Conservation (phyloP, 208 protist genomes). For the Leishmania arabica region DNA sequence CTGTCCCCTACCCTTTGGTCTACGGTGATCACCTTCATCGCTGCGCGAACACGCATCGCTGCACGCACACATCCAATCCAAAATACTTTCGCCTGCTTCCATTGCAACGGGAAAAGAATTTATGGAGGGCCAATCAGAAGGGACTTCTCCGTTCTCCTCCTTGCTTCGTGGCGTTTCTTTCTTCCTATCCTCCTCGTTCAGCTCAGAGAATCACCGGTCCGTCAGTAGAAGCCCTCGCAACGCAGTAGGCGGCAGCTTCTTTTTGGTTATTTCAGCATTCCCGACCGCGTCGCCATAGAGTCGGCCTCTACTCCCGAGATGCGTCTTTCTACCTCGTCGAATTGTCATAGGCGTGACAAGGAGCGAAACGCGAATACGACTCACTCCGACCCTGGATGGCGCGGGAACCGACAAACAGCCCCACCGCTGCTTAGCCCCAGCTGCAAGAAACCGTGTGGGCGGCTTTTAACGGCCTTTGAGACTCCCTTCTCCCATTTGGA, state of each 20-base stretch:
- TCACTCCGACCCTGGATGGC: slow-evolving; percentile 2
- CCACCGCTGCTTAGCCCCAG: background rate
- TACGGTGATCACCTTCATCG: background rate
- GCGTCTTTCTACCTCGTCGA: slow-evolving; percentile 3
- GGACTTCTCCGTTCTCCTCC: background rate
- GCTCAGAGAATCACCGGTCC: background rate
- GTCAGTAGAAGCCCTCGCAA: background rate
- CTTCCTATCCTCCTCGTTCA: background rate
- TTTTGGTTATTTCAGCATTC: background rate
- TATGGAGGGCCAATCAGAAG: background rate
- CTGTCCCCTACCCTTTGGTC: too few relatives aligned
- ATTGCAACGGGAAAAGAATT: background rate
- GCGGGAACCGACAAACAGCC: background rate
- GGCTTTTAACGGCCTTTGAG: background rate
- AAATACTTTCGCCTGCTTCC: background rate
- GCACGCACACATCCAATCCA: background rate
- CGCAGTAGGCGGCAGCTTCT: background rate
- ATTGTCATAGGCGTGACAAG: background rate
- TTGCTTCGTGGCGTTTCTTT: background rate
- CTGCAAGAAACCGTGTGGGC: background rate
- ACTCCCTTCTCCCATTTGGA: background rate
- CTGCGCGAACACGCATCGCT: background rate
- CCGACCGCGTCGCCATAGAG: background rate
- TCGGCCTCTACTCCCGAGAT: background rate
- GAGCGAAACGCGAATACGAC: background rate